phyloP scores from a whole-genome alignment of 352 stramenopile species.

The Pythium periplocum region DNA sequence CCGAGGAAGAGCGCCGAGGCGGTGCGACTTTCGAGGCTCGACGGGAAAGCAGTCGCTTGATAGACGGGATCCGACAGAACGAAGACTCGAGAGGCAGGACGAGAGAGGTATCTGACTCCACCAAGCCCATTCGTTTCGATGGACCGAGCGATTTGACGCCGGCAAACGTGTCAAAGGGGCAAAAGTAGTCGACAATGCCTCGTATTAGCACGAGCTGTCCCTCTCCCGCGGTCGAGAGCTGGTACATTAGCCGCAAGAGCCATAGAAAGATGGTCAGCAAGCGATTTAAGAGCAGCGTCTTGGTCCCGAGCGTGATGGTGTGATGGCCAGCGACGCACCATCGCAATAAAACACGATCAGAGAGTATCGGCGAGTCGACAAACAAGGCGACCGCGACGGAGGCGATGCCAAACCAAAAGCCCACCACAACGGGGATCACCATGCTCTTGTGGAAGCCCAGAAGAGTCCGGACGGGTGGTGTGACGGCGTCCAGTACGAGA shows the following conservation, averaged over 20 bases:
- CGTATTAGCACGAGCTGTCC: slow-evolving; percentile 13
- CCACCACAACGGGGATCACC: slow-evolving; percentile 6
- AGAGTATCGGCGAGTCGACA: slow-evolving; percentile 10
- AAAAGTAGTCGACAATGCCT: slow-evolving; percentile 13
- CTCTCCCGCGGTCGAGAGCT: slow-evolving; percentile 5
- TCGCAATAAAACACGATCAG: slow-evolving; percentile 4
- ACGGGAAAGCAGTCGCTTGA: too few relatives aligned
- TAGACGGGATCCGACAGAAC: too few relatives aligned
- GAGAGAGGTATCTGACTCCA: too few relatives aligned
- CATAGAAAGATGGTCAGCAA: slow-evolving; percentile 15
- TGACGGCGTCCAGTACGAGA: slow-evolving; percentile 12
- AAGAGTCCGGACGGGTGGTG: slow-evolving; percentile 3
- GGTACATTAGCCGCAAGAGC: slow-evolving; percentile 11
- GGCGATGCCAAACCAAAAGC: slow-evolving; percentile 13
- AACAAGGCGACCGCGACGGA: slow-evolving; percentile 5
- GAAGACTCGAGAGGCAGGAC: too few relatives aligned
- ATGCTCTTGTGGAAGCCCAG: slow-evolving; percentile 10
- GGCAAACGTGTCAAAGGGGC: slow-evolving; percentile 14
- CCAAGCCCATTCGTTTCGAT: too few relatives aligned
- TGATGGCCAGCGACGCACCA: background rate
- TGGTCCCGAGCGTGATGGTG: slow-evolving; percentile 4
- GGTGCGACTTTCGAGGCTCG: too few relatives aligned
- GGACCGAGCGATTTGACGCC: background rate
- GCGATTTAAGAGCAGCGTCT: slow-evolving; percentile 14
- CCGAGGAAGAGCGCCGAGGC: too few relatives aligned